These are phyloP conservation scores for Evansstolkia leycettana DNA, from an alignment of 495 filamentous ascomycete genomes.

Conservation along the genomic window DNA sequence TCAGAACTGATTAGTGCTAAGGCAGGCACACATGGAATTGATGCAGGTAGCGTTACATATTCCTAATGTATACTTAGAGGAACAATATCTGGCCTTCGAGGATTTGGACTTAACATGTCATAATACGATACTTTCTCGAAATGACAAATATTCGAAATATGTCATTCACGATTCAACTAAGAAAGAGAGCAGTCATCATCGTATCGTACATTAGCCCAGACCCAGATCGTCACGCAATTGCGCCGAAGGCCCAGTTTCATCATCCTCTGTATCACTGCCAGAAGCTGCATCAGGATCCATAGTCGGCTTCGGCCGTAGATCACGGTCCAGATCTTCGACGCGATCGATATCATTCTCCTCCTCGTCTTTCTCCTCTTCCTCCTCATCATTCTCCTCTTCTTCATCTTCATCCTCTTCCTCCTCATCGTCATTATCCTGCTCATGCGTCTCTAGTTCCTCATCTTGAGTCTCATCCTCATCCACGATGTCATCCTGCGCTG, in stretches of 20 bases:
- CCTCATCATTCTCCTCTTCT: constrained; percentile 25
- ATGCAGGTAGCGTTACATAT: no score
- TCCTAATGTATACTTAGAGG: no score
- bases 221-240: constrained; percentile 22
- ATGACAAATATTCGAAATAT: no score
- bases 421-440: constrained; percentile 43
- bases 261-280: constrained; percentile 26
- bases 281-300: constrained; percentile 26
- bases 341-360: constrained; percentile 51
- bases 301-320: constrained; percentile 12
- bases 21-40: no score
- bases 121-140: no score
- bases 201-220: constrained; percentile 12
- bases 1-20: no score
- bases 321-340: constrained; percentile 44
- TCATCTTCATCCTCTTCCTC: constrained; percentile 39
- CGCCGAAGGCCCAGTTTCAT: constrained; percentile 26
- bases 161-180: no score
- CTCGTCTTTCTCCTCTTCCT: constrained; percentile 24
- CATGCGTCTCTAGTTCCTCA: constrained; percentile 39
- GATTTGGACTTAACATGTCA: no score
- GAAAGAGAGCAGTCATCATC: no score
- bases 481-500: constrained; percentile 27
- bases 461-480: constrained; percentile 44
- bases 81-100: no score